A percentile compares a stretch with the other conserved stretches of the same genome.
phyloP scores from a whole-genome alignment of 495 filamentous ascomycete species.

The Darksidea phi region DNA sequence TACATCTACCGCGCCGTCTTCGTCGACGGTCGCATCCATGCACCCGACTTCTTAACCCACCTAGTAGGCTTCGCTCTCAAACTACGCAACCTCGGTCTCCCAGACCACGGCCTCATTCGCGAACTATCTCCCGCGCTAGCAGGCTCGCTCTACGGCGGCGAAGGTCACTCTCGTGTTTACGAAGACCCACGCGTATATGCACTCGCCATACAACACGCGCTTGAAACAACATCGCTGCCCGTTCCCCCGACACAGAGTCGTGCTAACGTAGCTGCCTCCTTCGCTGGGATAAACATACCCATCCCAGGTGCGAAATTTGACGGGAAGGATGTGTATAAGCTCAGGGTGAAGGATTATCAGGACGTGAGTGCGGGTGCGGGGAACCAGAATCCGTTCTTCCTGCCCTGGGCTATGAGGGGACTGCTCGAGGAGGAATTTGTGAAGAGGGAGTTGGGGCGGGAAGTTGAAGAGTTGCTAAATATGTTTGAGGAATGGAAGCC shows the following conservation, averaged over 20 bases:
- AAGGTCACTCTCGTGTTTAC: constrained; percentile 91
- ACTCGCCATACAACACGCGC: constrained; percentile 77
- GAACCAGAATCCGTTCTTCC: constrained; percentile 74
- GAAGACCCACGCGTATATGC: constrained; percentile 87
- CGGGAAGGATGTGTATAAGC: constrained; percentile 29
- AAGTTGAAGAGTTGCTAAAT: constrained; percentile 74
- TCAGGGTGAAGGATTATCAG: constrained; percentile 34
- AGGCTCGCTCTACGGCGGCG: constrained; percentile 85
- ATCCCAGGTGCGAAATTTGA: constrained; percentile 42
- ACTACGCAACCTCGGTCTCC: constrained; percentile 84
- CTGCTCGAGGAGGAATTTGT: constrained; percentile 91
- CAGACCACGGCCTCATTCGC: constrained; percentile 89
- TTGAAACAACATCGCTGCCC: constrained; percentile 67
- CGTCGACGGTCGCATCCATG: constrained; percentile 88
- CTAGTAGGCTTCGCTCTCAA: constrained; percentile 92
- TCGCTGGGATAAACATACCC: constrained; percentile 9
- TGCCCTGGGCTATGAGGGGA: constrained; percentile 93
- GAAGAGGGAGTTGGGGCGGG: constrained; percentile 68
- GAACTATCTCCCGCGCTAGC: constrained; percentile 87
- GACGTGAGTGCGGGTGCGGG: constrained; percentile 24
- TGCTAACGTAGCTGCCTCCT: constrained; percentile 11
- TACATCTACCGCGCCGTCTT: constrained; percentile 93
- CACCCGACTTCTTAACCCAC: constrained; percentile 89
- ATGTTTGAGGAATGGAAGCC: constrained; percentile 97
- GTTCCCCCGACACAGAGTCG: constrained; percentile 8